Evolutionary conservation across 768 basidiomycete species (phyloP), one percentile per base, ranked within the genome.

Genomic region (Hygrocybe punicea): DNA sequence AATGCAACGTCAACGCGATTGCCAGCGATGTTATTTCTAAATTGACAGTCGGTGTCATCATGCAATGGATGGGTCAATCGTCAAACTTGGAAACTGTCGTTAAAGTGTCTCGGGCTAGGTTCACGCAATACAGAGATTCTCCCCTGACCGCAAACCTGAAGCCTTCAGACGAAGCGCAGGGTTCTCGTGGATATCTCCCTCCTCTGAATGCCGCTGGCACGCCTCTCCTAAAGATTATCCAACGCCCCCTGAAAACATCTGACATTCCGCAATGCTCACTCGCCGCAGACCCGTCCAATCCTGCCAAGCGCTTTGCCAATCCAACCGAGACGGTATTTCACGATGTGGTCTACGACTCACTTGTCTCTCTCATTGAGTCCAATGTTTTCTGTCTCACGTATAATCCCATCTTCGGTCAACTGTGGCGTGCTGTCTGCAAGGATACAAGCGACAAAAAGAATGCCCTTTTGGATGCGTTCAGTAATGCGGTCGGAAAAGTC

Each of bases 351-450:
- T 65, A 66, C 59, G 44, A 58, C 4, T 63, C 63, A 6, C 61
- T 69, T 34, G 53, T 58, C n/a, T 40, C 54, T 42, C 65, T 69
- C 57, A 68, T 69, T 50, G 57, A 57, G 35, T 56, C 58, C 36
- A 69, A 68, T 52, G 68, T 69, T 52, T 58, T 59, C 35, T 57
- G 61, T 13, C 63, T 69, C 53, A 67, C 65, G 10, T 69, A 67
- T 34, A 69, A 69, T 51, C 58, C 67, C 10, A 54, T 69, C 23
- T 69, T 69, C 58, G 68, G 68, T 19, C 65, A 65, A 53, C 67
- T 69, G 16, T 69, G 68, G 68, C 65, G 68, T 29, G 67, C 68
- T 9, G 68, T 69, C 14, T 69, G 67, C 61, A 62, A 60, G 49
- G 61, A 64, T 33, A 55, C 62, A 24, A 40, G 49, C 47, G 40